phyloP scores from a whole-genome alignment of 2,329 filamentous ascomycete genomes.

The Fusarium poae region DNA sequence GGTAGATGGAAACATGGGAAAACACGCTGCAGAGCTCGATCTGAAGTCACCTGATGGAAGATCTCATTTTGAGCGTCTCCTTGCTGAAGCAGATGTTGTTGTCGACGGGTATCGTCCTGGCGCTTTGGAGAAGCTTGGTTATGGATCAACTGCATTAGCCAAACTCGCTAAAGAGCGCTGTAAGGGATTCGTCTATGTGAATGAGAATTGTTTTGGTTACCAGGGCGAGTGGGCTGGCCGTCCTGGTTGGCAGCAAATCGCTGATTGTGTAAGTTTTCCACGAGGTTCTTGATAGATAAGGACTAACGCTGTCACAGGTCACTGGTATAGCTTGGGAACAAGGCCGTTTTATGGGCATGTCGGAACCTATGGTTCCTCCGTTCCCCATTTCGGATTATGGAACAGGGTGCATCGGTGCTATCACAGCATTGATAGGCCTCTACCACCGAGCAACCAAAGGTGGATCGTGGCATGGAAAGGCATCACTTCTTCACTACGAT shows the following conservation, averaged over 20 bases:
- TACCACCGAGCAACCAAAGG: slow-evolving; percentile 72
- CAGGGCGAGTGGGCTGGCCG: slow-evolving; percentile 70
- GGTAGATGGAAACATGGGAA: slow-evolving; percentile 78
- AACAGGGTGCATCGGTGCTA: slow-evolving; percentile 78
- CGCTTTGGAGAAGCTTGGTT: slow-evolving; percentile 72
- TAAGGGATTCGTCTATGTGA: slow-evolving; percentile 75
- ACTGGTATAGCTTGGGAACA: slow-evolving; percentile 72
- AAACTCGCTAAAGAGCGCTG: slow-evolving; percentile 66
- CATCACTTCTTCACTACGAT: slow-evolving; percentile 76
- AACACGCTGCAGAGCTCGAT: slow-evolving; percentile 74
- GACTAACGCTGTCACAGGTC: slow-evolving; percentile 54
- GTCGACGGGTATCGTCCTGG: slow-evolving; percentile 77
- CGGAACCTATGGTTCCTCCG: slow-evolving; percentile 75
- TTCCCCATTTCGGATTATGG: slow-evolving; percentile 76
- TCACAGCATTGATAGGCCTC: slow-evolving; percentile 74
- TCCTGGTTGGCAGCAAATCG: slow-evolving; percentile 80
- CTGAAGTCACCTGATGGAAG: slow-evolving; percentile 69
- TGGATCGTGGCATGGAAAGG: slow-evolving; percentile 75
- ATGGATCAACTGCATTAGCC: slow-evolving; percentile 67
- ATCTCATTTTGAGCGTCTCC: slow-evolving; percentile 67
- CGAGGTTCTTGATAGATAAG: fast-evolving
- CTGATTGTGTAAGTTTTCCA: slow-evolving; percentile 65
- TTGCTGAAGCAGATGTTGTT: slow-evolving; percentile 73
- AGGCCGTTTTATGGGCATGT: slow-evolving; percentile 70
- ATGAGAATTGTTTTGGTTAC: slow-evolving; percentile 79